phyloP scores from a whole-genome alignment of 2,329 filamentous ascomycete species.

The Ophiostoma populinum region DNA sequence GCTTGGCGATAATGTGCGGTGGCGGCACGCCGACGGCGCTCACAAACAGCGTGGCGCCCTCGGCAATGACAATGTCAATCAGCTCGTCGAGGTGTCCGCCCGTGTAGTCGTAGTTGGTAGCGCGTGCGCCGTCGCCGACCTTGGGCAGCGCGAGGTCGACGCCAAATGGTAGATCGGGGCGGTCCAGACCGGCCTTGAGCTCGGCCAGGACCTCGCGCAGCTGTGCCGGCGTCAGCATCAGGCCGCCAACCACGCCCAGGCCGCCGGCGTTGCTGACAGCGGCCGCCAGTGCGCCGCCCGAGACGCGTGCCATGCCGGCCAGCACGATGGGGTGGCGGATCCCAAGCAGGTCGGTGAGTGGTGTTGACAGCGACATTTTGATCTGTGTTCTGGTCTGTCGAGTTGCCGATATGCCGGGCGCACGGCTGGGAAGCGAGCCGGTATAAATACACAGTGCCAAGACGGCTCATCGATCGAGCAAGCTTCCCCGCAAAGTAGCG shows the following conservation, averaged over 20 bases:
- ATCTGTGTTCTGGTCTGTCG: too few relatives aligned
- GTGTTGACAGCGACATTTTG: slow-evolving; percentile 61
- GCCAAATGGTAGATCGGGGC: slow-evolving; percentile 63
- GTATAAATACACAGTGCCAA: too few relatives aligned
- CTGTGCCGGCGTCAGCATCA: slow-evolving; percentile 56
- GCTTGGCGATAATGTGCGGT: slow-evolving; percentile 47
- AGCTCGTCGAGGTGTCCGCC: slow-evolving; percentile 74
- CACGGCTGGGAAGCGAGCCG: too few relatives aligned
- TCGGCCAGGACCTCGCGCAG: slow-evolving; percentile 69
- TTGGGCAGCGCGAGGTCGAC: slow-evolving; percentile 85
- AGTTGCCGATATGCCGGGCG: too few relatives aligned
- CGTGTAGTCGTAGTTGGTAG: slow-evolving; percentile 94
- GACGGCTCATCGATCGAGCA: too few relatives aligned
- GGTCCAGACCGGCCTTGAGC: slow-evolving; percentile 56
- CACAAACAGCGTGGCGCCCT: slow-evolving; percentile 74
- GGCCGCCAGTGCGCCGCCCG: slow-evolving; percentile 60
- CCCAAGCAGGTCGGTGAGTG: slow-evolving; percentile 58
- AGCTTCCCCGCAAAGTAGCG: too few relatives aligned
- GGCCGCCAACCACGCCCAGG: slow-evolving; percentile 57
- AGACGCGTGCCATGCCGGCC: slow-evolving; percentile 83
- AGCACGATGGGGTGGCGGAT: slow-evolving; percentile 84
- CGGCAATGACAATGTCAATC: slow-evolving; percentile 69
- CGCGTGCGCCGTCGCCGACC: slow-evolving; percentile 64
- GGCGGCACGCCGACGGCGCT: slow-evolving; percentile 79
- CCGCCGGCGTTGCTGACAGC: slow-evolving; percentile 82